These are phyloP conservation scores for Anthostomella pinea DNA, from an alignment of 2,329 filamentous ascomycete genomes.

Conservation along the genomic window DNA sequence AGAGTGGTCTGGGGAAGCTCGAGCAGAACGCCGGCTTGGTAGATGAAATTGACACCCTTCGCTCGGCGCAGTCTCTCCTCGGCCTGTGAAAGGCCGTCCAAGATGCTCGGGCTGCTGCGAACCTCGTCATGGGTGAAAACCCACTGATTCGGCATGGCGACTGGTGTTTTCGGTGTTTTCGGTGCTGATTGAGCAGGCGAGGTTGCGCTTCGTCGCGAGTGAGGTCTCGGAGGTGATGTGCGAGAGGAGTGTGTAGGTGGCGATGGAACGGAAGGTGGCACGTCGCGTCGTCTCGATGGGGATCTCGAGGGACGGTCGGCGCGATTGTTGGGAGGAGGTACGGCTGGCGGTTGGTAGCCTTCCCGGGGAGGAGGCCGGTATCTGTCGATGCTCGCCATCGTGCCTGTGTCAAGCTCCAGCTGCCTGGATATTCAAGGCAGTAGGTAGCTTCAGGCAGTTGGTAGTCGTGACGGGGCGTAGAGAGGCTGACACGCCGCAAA, in stretches of 20 bases:
- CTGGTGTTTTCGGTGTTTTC: slow-evolving; percentile 36
- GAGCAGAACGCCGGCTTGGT: slow-evolving; percentile 87
- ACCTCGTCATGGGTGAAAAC: slow-evolving; percentile 83
- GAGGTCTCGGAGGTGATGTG: slow-evolving; percentile 47
- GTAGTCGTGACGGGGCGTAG: too few species aligned
- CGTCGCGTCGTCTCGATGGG: slow-evolving; percentile 49
- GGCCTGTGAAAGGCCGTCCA: slow-evolving; percentile 73
- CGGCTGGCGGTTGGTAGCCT: slow-evolving; percentile 53
- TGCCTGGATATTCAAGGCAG: too few species aligned
- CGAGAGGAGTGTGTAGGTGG: slow-evolving; percentile 55
- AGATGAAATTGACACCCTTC: slow-evolving; percentile 96
- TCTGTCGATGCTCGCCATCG: slow-evolving; percentile 60
- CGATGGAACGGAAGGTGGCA: slow-evolving; percentile 61
- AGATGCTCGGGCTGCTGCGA: slow-evolving; percentile 74
- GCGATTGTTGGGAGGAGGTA: slow-evolving; percentile 32
- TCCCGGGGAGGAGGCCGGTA: slow-evolving; percentile 54
- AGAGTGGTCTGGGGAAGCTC: slow-evolving; percentile 90
- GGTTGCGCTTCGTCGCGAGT: slow-evolving; percentile 40
- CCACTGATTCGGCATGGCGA: slow-evolving; percentile 66
- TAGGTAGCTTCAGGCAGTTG: too few species aligned
- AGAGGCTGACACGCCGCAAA: slow-evolving; percentile 6
- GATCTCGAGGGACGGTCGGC: slow-evolving; percentile 48
- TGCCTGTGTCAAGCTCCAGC: slow-evolving; percentile 14
- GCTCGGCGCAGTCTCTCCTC: slow-evolving; percentile 79
- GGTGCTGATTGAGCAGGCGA: slow-evolving; percentile 41